A percentile compares a stretch with the other conserved stretches of the same genome.
Evolutionary conservation across 1,284 basidiomycete species (phyloP).

Genomic region (Caloboletus inedulis): DNA sequence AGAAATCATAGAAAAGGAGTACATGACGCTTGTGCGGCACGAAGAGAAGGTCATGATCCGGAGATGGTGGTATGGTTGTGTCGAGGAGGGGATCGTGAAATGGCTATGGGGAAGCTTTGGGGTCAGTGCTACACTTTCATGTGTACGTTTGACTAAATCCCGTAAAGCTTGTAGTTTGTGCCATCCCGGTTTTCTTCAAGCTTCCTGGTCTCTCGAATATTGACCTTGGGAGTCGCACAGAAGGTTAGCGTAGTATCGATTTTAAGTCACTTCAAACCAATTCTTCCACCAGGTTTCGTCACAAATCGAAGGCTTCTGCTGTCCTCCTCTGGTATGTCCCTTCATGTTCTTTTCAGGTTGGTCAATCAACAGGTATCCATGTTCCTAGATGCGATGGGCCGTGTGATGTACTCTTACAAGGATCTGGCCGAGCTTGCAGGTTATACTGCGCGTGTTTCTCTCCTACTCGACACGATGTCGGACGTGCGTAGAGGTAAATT

Average conservation of each 20-base stretch:
- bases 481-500: conserved; percentile 85
- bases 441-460: conserved; percentile 89
- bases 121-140: conserved; percentile 40
- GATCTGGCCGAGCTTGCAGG: conserved; percentile 95
- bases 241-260: conserved; percentile 50
- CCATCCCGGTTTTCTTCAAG: conserved; percentile 91
- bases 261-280: background rate
- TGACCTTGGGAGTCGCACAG: conserved; percentile 83
- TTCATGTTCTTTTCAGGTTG: background rate
- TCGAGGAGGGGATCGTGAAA: conserved; percentile 95
- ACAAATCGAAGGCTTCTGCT: conserved; percentile 90
- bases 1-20: conserved; percentile 88
- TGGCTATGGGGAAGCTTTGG: conserved; percentile 98
- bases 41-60: conserved; percentile 81
- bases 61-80: conserved; percentile 88
- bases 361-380: background rate
- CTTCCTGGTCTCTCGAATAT: conserved; percentile 66
- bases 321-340: conserved; percentile 62
- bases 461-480: conserved; percentile 88
- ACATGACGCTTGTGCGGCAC: conserved; percentile 86
- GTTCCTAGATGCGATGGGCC: conserved; percentile 68
- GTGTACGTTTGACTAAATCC: conserved; percentile 7
- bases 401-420: conserved; percentile 95
- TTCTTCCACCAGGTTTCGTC: conserved; percentile 66
- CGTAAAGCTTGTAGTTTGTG: conserved; percentile 79